Base-by-base conservation (phyloP, 768 basidiomycete species). In the Xerocomus brunneocitrinus region DNA sequence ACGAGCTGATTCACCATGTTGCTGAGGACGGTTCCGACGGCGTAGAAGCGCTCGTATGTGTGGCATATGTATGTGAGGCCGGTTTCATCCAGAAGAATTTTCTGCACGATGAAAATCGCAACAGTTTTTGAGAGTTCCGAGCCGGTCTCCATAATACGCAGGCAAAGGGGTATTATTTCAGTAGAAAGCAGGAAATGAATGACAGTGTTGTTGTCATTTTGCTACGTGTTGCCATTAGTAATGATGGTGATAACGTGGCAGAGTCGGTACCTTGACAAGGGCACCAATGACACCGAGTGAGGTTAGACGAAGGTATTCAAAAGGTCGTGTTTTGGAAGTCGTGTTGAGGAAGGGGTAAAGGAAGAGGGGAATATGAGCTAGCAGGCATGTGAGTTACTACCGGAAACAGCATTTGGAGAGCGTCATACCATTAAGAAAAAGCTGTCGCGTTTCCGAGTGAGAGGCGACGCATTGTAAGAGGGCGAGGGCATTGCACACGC, bases 31-130 rank as follows among this genome's bases (percentile, higher is more conserved):
- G 95, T 97, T 16, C 95, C 97, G 50, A 99, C 97, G 13, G 97
- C 97, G 69, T 98, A 98, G 75, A 99, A 99, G 49, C 97, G 82
- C 69, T 99, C 97, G 67, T 99, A 99, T n/a, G 97, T 99, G 72
- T 99, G 97, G 64, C 97, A 98, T 65, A 98, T 99, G 71, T 99
- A 99, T 14, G 93, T 95, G 55, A 99, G 74, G 19, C 97, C 97
- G 3, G 95, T 93, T 71, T 99, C 97, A 69, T 99, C 97, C 49
- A 98, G 79, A 14, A 99, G 79, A 54, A 92, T 91, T 74, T 99
- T 99, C 71, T 99, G 97, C 4, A 99, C 97, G 64, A 99, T 99
- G 73, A 99, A 99, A 64, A 99, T 99, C 40, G 97, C 97, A 42
- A 99, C 97, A 1, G 97, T 99, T 74, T 99, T 99, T 54, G 91